Percentiles rank a stretch among this genome's conserved stretches.
phyloP scores from a whole-genome alignment of 176 grass and related monocot genomes.

The Puccinellia tenuiflora region DNA sequence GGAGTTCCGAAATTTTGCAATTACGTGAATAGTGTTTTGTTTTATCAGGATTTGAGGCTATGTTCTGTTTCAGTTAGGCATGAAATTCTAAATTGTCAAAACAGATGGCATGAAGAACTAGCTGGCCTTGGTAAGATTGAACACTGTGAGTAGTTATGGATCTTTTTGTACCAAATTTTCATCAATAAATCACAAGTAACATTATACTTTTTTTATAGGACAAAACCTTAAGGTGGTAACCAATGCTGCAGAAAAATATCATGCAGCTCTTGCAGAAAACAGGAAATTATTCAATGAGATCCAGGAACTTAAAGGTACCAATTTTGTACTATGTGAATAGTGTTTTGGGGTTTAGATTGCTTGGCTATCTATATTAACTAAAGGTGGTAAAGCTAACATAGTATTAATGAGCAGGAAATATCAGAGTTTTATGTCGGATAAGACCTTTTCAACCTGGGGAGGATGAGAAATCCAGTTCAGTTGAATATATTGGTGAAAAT shows the following conservation, averaged over 20 bases:
- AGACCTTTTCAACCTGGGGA: slow-evolving; percentile 74
- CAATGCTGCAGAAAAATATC: slow-evolving; percentile 60
- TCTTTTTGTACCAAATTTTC: not conserved
- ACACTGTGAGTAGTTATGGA: not conserved
- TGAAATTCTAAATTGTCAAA: slow-evolving; percentile 43
- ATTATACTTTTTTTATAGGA: slow-evolving; percentile 26
- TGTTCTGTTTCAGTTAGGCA: slow-evolving; percentile 55
- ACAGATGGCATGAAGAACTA: slow-evolving; percentile 67
- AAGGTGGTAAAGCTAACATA: slow-evolving; percentile 5
- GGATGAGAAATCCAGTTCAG: slow-evolving; percentile 42
- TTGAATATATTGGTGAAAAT: slow-evolving; percentile 58
- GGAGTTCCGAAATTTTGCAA: slow-evolving; percentile 14
- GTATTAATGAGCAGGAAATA: slow-evolving; percentile 63
- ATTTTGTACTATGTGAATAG: slow-evolving; percentile 3
- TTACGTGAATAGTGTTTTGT: slow-evolving; percentile 15
- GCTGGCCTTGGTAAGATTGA: slow-evolving; percentile 40
- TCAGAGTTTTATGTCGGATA: slow-evolving; percentile 89
- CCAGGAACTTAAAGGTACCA: slow-evolving; percentile 89
- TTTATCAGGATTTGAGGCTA: slow-evolving; percentile 65
- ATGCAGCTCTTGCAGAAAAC: slow-evolving; percentile 73
- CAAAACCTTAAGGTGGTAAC: slow-evolving; percentile 49
- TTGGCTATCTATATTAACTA: slow-evolving; percentile 6
- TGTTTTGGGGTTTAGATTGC: too few relatives aligned
- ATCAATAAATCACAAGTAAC: slow-evolving; percentile 16
- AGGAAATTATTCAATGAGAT: slow-evolving; percentile 81